Evolutionary conservation across 116 monocot genomes (phyloP), one percentile per base, ranked within the genome.

Genomic region (Zostera marina): DNA sequence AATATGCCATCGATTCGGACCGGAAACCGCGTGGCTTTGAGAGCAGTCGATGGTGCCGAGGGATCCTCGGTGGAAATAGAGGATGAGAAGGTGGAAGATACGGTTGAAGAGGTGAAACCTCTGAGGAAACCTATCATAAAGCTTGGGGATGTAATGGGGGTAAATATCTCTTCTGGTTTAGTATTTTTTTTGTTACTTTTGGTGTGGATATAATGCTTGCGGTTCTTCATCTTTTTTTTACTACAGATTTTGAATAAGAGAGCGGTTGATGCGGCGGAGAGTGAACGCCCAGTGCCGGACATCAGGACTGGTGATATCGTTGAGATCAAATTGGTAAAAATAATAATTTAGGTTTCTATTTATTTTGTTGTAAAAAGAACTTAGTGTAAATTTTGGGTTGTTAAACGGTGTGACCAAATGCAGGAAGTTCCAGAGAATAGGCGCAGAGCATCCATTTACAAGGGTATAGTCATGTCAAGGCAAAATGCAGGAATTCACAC

Each of bases 401-500:
- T 12, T 8, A 6, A 32, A 32, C 23, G 45, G 22, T n/a, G n/a
- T n/a, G n/a, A n/a, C n/a, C n/a, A n/a, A 63, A 10, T 23, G 41
- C 73, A 85, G 91, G 85, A 91, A 81, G 85, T 82, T 7, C 91
- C 91, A 1, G 89, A 89, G 66, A 96, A 96, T 54, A 77, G 82
- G 73, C 69, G 72, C 13, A 61, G 96, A 53, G 42, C 66, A 21
- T 85, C 89, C 1, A 65, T 83, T 63, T 96, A 85, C 39, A 96
- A 89, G 70, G 96, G 96, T 6, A 96, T 96, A 48, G 79, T 96
- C 8, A 96, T 96, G 49, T 77, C 96, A 38, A 88, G 75, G 76
- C 85, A 85, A 62, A 96, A 89, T 66, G 85, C 80, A 15, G 96
- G 96, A 23, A 77, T 96, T 40, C 96, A 96, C 56, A 96, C 96